These are phyloP conservation scores for Aspergillus neotritici DNA, from an alignment of 2,329 filamentous ascomycete genomes.

Conservation along the genomic window DNA sequence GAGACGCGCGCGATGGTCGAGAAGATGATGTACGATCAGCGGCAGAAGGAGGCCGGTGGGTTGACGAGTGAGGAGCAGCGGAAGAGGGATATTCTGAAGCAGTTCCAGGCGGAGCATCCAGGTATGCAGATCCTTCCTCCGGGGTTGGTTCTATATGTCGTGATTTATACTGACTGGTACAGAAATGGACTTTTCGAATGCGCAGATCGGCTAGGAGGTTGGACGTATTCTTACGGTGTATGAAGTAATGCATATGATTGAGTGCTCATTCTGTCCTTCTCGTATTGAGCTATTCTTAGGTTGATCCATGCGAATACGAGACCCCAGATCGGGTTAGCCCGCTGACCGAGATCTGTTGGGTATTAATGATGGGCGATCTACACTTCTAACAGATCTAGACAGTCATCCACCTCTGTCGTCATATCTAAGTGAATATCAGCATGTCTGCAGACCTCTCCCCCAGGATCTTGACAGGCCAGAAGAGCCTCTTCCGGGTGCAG, in stretches of 20 bases:
- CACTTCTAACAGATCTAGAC: too few species aligned
- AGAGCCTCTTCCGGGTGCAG: constrained; percentile 22
- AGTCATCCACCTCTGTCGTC: constrained; percentile 1
- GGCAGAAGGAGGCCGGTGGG: constrained; percentile 87
- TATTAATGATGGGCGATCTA: too few species aligned
- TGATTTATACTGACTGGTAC: constrained; percentile 9
- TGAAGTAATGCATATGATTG: constrained; percentile 16
- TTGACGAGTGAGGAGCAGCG: constrained; percentile 92
- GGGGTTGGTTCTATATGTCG: neutral
- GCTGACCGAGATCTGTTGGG: too few species aligned
- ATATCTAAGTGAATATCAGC: neutral
- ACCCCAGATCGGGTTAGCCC: too few species aligned
- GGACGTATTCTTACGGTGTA: constrained; percentile 10
- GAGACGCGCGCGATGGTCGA: constrained; percentile 96
- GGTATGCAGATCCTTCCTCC: constrained; percentile 24
- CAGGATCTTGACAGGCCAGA: constrained; percentile 18
- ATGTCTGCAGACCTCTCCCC: neutral
- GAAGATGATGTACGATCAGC: constrained; percentile 99
- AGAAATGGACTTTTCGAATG: constrained; percentile 65
- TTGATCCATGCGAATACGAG: neutral
- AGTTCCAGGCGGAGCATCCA: constrained; percentile 78
- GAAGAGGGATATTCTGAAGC: constrained; percentile 86
- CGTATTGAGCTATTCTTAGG: neutral
- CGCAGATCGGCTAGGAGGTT: constrained; percentile 50
- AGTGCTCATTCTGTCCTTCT: neutral